A percentile compares a stretch with the other conserved stretches of the same genome.
Conservation (phyloP, 2,329 filamentous ascomycete genomes). For the Colletotrichum incanum region DNA sequence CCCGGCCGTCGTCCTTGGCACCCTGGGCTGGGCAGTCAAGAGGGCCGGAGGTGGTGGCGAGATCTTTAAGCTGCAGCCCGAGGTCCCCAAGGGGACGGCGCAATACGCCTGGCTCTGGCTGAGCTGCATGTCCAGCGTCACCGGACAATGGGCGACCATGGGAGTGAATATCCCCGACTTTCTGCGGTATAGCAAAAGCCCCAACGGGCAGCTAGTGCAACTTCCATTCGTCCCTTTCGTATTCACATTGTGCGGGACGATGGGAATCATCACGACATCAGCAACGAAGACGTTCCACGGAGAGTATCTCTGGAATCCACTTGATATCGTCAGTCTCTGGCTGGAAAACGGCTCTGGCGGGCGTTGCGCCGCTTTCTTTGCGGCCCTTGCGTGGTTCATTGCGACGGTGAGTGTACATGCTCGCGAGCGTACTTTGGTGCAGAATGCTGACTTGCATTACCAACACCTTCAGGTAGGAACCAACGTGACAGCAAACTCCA, state of each 20-base stretch:
- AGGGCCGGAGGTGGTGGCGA: conserved; percentile 44
- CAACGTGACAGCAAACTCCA: conserved; percentile 71
- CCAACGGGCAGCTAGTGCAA: conserved; percentile 44
- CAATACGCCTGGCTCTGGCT: conserved; percentile 41
- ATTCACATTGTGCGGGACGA: conserved; percentile 59
- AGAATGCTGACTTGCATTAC: neutral
- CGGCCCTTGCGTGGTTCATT: conserved; percentile 67
- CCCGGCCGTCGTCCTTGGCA: conserved; percentile 40
- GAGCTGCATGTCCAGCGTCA: conserved; percentile 42
- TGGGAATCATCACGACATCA: conserved; percentile 70
- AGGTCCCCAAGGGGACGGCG: conserved; percentile 29
- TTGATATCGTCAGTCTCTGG: conserved; percentile 63
- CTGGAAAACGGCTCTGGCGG: conserved; percentile 58
- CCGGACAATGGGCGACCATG: conserved; percentile 50
- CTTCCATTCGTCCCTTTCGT: conserved; percentile 63
- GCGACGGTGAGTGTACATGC: conserved; percentile 55
- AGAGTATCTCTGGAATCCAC: conserved; percentile 64
- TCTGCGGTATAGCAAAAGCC: conserved; percentile 50
- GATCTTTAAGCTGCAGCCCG: conserved; percentile 41
- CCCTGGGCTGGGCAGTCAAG: conserved; percentile 44
- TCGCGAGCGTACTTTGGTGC: neutral
- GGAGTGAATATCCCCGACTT: conserved; percentile 65
- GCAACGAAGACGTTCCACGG: conserved; percentile 63
- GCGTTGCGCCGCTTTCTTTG: conserved; percentile 62
- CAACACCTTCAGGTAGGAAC: conserved; percentile 57